A percentile compares a stretch with the other conserved stretches of the same genome.
These are phyloP conservation scores for Leishmania major DNA, from an alignment of 208 protist genomes.

Conservation along the genomic window DNA sequence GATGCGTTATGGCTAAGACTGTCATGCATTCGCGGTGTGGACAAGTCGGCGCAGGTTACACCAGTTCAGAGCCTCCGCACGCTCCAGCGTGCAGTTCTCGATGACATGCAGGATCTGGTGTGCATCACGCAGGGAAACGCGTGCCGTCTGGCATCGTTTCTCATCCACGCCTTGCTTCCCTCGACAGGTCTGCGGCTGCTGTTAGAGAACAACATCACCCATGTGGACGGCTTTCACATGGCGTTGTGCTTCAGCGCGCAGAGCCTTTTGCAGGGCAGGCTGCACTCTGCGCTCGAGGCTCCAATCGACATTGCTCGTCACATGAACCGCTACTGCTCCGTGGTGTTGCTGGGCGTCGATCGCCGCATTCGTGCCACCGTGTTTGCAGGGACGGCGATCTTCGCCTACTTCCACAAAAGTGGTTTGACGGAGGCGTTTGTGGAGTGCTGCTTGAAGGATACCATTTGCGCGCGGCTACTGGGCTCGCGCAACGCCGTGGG, in stretches of 20 bases:
- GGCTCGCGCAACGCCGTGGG: conserved; percentile 48
- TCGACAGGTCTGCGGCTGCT: conserved; percentile 73
- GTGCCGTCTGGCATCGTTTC: conserved; percentile 64
- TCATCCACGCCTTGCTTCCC: conserved; percentile 74
- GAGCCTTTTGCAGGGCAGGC: conserved; percentile 43
- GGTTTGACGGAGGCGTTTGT: conserved; percentile 61
- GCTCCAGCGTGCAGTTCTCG: conserved; percentile 62
- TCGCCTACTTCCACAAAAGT: conserved; percentile 73
- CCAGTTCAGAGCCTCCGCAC: conserved; percentile 61
- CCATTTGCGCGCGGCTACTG: conserved; percentile 58
- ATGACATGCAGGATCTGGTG: conserved; percentile 77
- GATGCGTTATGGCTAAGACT: conserved; percentile 70
- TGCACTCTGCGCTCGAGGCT: conserved; percentile 48
- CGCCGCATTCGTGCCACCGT: conserved; percentile 27
- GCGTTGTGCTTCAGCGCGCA: conserved; percentile 70
- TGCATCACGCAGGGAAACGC: conserved; percentile 53
- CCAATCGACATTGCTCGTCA: conserved; percentile 61
- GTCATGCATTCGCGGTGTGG: conserved; percentile 41
- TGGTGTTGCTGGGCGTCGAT: conserved; percentile 59
- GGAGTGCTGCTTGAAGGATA: conserved; percentile 68
- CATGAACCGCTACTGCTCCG: conserved; percentile 57
- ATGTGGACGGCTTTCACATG: conserved; percentile 80
- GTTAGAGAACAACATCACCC: conserved; percentile 56
- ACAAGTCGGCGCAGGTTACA: conserved; percentile 38
- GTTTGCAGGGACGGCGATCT: conserved; percentile 58